Conservation (phyloP, 495 filamentous ascomycete species). For the Daldinia childiae region DNA sequence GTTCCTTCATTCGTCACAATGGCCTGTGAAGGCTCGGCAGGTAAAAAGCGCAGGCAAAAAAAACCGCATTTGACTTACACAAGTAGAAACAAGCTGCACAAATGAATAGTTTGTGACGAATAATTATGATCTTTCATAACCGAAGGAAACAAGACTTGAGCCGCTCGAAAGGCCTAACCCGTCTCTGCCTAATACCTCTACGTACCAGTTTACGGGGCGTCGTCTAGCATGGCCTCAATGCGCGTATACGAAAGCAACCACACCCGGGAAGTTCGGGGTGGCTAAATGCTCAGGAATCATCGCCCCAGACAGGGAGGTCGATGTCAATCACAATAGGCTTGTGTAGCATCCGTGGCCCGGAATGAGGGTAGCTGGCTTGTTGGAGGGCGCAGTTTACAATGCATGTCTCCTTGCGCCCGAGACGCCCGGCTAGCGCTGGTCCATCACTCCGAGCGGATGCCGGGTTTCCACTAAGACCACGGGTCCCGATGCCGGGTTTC, state of each 20-base stretch:
- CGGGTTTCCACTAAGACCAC: constrained; percentile 52
- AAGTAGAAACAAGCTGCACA: constrained; percentile 3
- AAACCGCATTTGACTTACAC: not conserved
- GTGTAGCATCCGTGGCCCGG: constrained; percentile 67
- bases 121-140: constrained; percentile 10
- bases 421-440: constrained; percentile 52
- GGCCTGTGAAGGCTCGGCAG: not conserved
- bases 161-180: not conserved
- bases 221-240: constrained; percentile 24
- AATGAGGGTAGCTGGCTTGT: constrained; percentile 71
- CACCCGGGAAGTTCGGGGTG: constrained; percentile 22
- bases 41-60: constrained; percentile 1
- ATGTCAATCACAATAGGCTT: constrained; percentile 83
- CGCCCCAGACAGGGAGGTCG: constrained; percentile 69
- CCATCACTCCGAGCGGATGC: constrained; percentile 52
- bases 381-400: constrained; percentile 80
- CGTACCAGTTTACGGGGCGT: constrained; percentile 2
- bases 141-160: not conserved
- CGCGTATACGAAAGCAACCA: constrained; percentile 8
- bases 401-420: constrained; percentile 73
- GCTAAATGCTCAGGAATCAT: constrained; percentile 24
- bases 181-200: not conserved
- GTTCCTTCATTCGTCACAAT: constrained; percentile 4
- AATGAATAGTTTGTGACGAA: not conserved
- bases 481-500: constrained; percentile 41